A percentile compares a stretch with the other conserved stretches of the same genome.
Evolutionary conservation across 495 filamentous ascomycete species (phyloP).

Genomic region (Penicillium ucsense): DNA sequence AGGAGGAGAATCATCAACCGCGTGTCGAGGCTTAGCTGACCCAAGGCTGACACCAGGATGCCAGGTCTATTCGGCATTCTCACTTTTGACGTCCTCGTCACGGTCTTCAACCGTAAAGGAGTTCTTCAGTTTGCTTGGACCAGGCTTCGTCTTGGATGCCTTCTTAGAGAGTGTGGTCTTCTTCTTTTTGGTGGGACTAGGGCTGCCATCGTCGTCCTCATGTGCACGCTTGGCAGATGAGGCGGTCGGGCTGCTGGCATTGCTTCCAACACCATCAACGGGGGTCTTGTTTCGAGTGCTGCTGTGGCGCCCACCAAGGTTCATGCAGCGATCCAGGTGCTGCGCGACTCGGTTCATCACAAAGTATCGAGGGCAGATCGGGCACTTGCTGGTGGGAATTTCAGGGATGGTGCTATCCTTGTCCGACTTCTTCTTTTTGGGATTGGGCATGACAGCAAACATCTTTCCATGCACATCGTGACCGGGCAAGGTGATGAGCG

Average conservation of each 20-base stretch:
- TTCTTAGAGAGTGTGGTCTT: constrained; percentile 17
- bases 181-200: constrained; percentile 37
- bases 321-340: constrained; percentile 74
- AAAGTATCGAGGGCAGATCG: constrained; percentile 51
- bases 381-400: constrained; percentile 61
- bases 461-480: constrained; percentile 79
- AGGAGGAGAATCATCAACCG: too few species aligned
- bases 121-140: constrained; percentile 39
- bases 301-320: constrained; percentile 59
- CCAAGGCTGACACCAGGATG: background rate
- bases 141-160: constrained; percentile 33
- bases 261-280: constrained; percentile 24
- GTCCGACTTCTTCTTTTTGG: constrained; percentile 41
- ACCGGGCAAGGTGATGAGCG: constrained; percentile 61
- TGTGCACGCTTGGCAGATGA: constrained; percentile 31
- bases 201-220: constrained; percentile 30
- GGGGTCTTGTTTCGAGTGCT: constrained; percentile 43
- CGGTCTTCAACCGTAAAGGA: constrained; percentile 22
- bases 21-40: too few species aligned
- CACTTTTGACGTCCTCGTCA: constrained; percentile 21
- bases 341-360: constrained; percentile 55
- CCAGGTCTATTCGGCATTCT: constrained; percentile 15
- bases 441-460: constrained; percentile 51
- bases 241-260: constrained; percentile 26
- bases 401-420: constrained; percentile 20